Evolutionary conservation across 352 stramenopile genomes (phyloP), one percentile per base, ranked within the genome.

Genomic region (Phytophthora quininea): DNA sequence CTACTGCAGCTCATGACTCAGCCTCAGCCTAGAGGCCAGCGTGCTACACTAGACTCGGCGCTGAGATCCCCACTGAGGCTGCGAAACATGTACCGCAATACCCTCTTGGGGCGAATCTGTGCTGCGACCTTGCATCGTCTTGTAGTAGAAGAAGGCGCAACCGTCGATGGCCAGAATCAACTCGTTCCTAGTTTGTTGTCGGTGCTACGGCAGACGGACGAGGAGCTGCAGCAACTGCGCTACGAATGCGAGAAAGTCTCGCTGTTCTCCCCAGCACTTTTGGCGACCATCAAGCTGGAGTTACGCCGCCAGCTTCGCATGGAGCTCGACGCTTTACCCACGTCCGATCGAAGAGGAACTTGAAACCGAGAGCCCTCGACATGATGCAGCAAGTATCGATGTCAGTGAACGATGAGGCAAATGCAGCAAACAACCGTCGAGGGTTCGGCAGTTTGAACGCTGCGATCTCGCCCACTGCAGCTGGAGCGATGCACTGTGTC

Each of bases 191-290:
- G 80, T 37, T 53, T 91, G 8, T 66, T 91, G 8, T 74, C 74
- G 6, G 85, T 91, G 14, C 54, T 93, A 4, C 58, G 65, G 11
- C 79, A 88, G 27, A 84, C 53, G 1, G 82, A 91, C 33, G 84
- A 90, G 11, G 82, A 88, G 30, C 71, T 93, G 4, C 81, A 91
- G 27, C 76, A 89, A 62, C 81, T 91, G 7, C 80, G 81, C n/a
- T 93, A 92, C 53, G 79, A 89, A 51, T 90, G 79, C 46, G 82
- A 90, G 51, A 89, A 92, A 43, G 74, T 90, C 9, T 90, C 84
- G 12, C 56, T 91, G 8, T 87, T 79, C 7, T 56, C 52, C 0
- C 30, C 42, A 53, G 12, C 19, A 57, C n/a, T 30, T 37, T 59
- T 30, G 61, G 30, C n/a, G 55, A 70, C 7, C 24, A 37, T 3